These are phyloP conservation scores for Psilocybe sp. DNA, from an alignment of 768 basidiomycete genomes.

Conservation along the genomic window DNA sequence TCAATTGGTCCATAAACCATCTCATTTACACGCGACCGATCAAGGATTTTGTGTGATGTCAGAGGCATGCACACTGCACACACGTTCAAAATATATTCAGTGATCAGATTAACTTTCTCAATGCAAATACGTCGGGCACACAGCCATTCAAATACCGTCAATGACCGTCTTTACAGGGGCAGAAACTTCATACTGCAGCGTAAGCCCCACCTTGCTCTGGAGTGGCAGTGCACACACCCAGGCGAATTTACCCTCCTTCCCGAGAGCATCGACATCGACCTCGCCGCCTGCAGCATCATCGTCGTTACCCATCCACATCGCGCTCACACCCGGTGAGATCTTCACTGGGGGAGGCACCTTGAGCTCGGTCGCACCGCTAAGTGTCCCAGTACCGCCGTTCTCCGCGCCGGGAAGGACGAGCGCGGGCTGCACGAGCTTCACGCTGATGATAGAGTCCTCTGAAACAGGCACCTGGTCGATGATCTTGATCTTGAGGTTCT, in stretches of 20 bases:
- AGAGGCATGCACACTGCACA: too few species aligned
- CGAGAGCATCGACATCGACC: slow-evolving; percentile 22
- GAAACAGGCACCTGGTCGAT: slow-evolving; percentile 38
- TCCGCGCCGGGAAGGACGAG: slow-evolving; percentile 18
- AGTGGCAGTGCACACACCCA: slow-evolving; percentile 30
- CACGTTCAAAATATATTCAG: too few species aligned
- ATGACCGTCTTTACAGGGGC: slow-evolving; percentile 22
- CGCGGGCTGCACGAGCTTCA: slow-evolving; percentile 36
- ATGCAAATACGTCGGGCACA: too few species aligned
- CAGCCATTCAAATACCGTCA: slow-evolving; percentile 14
- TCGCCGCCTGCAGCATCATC: slow-evolving; percentile 23
- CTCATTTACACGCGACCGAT: too few species aligned
- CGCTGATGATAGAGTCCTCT: slow-evolving; percentile 34
- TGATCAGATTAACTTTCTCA: too few species aligned
- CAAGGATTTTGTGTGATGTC: too few species aligned
- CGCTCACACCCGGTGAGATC: slow-evolving; percentile 25
- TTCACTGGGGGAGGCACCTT: slow-evolving; percentile 19
- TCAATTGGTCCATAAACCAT: too few species aligned
- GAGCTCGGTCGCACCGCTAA: not conserved
- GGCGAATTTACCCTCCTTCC: slow-evolving; percentile 29
- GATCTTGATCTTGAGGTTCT: slow-evolving; percentile 26
- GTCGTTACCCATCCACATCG: slow-evolving; percentile 32
- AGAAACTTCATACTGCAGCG: slow-evolving; percentile 33
- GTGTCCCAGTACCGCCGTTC: slow-evolving; percentile 1
- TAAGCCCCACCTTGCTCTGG: slow-evolving; percentile 29